Conservation (phyloP, 805 yeast species). For the Cyberlindnera maritima region DNA sequence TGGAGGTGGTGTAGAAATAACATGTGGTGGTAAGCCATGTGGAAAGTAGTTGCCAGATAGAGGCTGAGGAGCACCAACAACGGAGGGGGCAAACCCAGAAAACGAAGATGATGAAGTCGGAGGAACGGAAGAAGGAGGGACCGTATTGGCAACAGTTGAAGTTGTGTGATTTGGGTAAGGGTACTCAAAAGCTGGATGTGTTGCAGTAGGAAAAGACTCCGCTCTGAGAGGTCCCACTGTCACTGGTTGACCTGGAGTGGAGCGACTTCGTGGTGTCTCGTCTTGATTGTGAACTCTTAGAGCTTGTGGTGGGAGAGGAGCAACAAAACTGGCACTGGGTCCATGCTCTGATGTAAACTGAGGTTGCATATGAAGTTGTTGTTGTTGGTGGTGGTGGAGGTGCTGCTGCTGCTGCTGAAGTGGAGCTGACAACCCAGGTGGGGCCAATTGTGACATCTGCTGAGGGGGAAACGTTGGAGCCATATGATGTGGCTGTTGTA, state of each 20-base stretch:
- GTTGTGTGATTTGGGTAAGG: neutral
- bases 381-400: neutral
- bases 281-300: neutral
- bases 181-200: neutral
- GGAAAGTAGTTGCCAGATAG: constrained; percentile 1
- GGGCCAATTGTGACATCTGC: neutral
- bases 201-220: neutral
- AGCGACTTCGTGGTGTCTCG: neutral
- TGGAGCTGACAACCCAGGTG: neutral
- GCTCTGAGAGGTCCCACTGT: neutral
- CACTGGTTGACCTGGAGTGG: neutral
- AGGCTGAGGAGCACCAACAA: neutral
- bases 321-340: neutral
- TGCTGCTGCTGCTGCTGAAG: too few relatives aligned
- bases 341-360: neutral
- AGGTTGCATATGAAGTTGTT: neutral
- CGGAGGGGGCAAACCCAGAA: neutral
- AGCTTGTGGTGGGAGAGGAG: neutral
- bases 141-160: neutral
- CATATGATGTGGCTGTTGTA: constrained; percentile 2
- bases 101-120: neutral
- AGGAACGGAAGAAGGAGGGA: neutral
- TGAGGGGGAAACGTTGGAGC: neutral
- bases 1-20: neutral
- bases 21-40: neutral